Conservation (phyloP, 208 protist species). For the Vickermania spadyakhi region DNA sequence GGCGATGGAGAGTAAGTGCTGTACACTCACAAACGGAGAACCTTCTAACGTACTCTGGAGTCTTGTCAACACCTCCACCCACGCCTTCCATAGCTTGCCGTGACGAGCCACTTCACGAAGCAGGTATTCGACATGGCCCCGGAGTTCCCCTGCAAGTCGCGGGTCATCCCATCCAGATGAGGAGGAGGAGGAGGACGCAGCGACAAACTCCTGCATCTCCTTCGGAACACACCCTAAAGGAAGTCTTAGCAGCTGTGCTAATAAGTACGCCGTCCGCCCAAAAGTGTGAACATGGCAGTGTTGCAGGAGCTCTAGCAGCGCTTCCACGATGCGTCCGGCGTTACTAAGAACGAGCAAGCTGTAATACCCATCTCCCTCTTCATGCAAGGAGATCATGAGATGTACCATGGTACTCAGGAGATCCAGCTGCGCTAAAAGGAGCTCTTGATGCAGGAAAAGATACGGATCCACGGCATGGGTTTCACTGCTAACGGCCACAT, state of each 20-base stretch:
- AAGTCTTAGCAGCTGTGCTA: conserved; percentile 34
- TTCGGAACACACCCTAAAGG: conserved; percentile 31
- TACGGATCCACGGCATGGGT: conserved; percentile 7
- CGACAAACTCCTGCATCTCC: not conserved
- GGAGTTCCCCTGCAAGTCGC: conserved; percentile 26
- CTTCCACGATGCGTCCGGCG: conserved; percentile 37
- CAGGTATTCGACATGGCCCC: conserved; percentile 33
- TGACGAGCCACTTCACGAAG: conserved; percentile 26
- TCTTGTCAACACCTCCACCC: conserved; percentile 24
- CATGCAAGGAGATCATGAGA: conserved; percentile 55
- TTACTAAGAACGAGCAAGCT: conserved; percentile 52
- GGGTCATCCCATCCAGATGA: not conserved
- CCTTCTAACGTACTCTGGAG: conserved; percentile 32
- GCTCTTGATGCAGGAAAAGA: conserved; percentile 36
- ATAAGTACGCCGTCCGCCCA: conserved; percentile 34
- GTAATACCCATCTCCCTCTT: conserved; percentile 63
- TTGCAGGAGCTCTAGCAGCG: conserved; percentile 38
- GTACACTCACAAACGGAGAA: conserved; percentile 26
- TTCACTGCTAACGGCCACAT: conserved; percentile 24
- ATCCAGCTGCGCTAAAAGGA: conserved; percentile 45
- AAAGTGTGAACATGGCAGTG: conserved; percentile 41
- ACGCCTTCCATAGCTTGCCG: conserved; percentile 31
- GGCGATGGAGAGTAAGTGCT: conserved; percentile 30
- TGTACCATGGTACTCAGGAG: conserved; percentile 58
- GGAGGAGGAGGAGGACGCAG: not conserved